Evolutionary conservation across 176 grass and related monocot species (phyloP).

Genomic region (Eleusine indica): DNA sequence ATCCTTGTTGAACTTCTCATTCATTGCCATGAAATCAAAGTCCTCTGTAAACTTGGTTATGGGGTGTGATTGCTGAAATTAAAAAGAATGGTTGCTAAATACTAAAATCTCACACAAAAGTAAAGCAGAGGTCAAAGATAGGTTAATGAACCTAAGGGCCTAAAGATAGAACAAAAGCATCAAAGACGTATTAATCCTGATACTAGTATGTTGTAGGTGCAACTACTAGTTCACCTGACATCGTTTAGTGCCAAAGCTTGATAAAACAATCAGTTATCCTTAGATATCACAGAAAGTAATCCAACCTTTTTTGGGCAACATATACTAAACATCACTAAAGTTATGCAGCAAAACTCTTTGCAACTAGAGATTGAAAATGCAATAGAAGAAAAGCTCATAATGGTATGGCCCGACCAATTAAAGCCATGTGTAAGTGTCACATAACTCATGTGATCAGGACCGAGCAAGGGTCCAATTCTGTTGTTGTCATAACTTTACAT

Average conservation of each 20-base stretch:
- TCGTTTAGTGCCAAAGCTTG: not conserved
- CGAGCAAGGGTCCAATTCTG: not conserved
- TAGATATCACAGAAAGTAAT: not conserved
- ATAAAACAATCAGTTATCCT: not conserved
- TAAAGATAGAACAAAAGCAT: constrained; percentile 24
- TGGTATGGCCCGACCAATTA: not conserved
- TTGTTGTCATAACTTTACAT: not conserved
- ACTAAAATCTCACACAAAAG: constrained; percentile 21
- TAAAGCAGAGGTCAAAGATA: constrained; percentile 6
- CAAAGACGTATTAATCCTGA: constrained; percentile 17
- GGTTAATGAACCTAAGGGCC: not conserved
- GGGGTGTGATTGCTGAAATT: constrained; percentile 50
- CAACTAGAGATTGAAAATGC: not conserved
- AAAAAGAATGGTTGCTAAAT: constrained; percentile 27
- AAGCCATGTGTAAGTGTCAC: constrained; percentile 5
- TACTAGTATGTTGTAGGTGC: constrained; percentile 14
- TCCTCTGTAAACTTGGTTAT: constrained; percentile 84
- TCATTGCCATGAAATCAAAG: constrained; percentile 98
- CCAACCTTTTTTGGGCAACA: not conserved
- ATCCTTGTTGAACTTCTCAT: constrained; percentile 98
- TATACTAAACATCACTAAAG: not conserved
- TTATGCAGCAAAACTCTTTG: not conserved
- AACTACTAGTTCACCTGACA: not conserved
- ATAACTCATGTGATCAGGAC: not conserved
- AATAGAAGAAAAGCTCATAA: not conserved